Evolutionary conservation across 371 early-diverging fungal genomes (phyloP), one percentile per base, ranked within the genome.

Genomic region (Circinella minor): DNA sequence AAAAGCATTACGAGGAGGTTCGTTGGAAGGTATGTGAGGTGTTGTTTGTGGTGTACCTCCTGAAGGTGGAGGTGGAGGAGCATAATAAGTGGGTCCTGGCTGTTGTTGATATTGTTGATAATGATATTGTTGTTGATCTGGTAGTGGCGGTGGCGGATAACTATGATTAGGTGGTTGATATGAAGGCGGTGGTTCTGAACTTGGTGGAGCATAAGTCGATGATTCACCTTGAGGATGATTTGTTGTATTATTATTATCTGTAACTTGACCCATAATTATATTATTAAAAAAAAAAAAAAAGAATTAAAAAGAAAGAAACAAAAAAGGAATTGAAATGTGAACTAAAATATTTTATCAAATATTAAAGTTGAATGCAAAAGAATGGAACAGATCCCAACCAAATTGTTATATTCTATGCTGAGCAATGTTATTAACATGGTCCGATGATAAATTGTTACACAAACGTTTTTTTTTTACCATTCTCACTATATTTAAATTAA

Each of bases 161-260:
- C n/a, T 57, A 10, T 57, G 57, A 13, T 51, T 15, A 13, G 57
- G 57, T 14, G 57, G 57, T 34, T 57, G 57, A 57, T 57, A 57
- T 1, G 57, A 10, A n/a, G 57, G 57, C 34, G 57, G 57, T 57
- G 57, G 57, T n/a, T 20, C n/a, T 34, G 57, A 10, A 10, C 27
- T 7, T 7, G 57, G 57, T 34, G 57, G 34, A 10, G 57, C 57
- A n/a, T 57, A 57, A 10, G 51, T 13, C 8, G 17, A 17, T 51
- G 51, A 8, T 51, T 57, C 34, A 27, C 57, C 57, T 7, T 27
- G 27, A 13, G 14, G 51, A 14, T 14, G 15, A 15, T 8, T 14
- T 4, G 17, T 51, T 13, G 4, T 51, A n/a, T 51, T 4, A 51
- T 51, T 13, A n/a, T 51, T 15, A n/a, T 6, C 51, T 0, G 51